Evolutionary conservation across 2,329 filamentous ascomycete species (phyloP), one percentile per base, ranked within the genome.

Genomic region (Penicillium sp.): DNA sequence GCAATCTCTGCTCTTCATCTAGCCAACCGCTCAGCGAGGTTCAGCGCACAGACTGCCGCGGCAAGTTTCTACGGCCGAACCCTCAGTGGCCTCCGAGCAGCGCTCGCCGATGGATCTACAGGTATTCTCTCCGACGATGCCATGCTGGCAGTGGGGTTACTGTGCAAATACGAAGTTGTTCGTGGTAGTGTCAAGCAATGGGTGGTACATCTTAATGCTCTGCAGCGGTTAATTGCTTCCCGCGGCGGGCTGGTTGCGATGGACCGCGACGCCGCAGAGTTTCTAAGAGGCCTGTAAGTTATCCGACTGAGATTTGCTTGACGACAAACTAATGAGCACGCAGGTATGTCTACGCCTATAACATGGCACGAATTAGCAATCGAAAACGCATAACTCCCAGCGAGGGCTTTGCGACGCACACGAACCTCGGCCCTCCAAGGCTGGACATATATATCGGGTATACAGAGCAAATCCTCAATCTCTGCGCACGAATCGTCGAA

Each of bases 111-210:
- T 32, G 51, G 51, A 27, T 36, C 61, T 7, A 51, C 50, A 2
- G 51, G 58, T 18, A 8, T 40, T 2, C 49, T 68, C 7, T 54
- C 68, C 3, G 68, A 71, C 29, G 68, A 73, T 40, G 52, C 64
- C 2, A 64, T 73, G 39, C 56, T 72, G 17, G 63, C 70, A 2
- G 66, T 73, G 13, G 70, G 67, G 12, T 61, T 72, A 20, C 53
- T 73, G n/a, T 70, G 68, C 58, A 72, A 73, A 46, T 73, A 71
- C 39, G 70, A 73, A 43, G 62, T 72, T 26, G 65, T 72, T 2
- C 68, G 70, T 12, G 70, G 70, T 12, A 72, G 69, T 33, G 68
- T 73, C 7, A 68, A 67, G 37, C 70, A 72, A 44, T 73, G 70
- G 70, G 60, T 63, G 13, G 62, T 69, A n/a, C 70, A 73, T 49